phyloP scores from a whole-genome alignment of 164 flowering plant species.

The Magnolia sinica region DNA sequence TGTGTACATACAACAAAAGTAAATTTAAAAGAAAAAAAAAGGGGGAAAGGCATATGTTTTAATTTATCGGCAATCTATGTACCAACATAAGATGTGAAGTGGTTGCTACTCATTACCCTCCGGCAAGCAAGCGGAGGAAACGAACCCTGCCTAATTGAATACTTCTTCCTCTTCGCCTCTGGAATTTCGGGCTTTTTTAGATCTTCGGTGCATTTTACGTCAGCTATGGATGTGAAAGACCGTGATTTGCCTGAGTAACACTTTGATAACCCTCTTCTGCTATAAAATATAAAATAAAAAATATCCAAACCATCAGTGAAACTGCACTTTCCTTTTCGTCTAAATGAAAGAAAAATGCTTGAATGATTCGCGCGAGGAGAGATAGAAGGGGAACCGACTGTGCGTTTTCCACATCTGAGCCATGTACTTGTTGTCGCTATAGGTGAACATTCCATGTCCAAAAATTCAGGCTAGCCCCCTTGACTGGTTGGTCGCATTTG shows the following conservation, averaged over 20 bases:
- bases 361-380: no score
- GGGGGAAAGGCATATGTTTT: no score
- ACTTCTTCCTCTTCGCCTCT: slow-evolving; percentile 46
- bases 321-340: no score
- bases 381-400: no score
- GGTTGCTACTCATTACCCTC: background rate
- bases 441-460: no score
- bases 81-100: background rate
- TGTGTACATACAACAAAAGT: background rate
- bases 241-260: slow-evolving; percentile 59
- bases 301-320: no score
- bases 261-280: slow-evolving; percentile 63
- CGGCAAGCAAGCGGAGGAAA: slow-evolving; percentile 1
- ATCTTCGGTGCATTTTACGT: slow-evolving; percentile 47
- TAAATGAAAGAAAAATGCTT: no score
- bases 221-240: slow-evolving; percentile 48
- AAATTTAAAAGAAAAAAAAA: background rate
- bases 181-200: slow-evolving; percentile 52
- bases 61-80: background rate
- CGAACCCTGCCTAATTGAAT: slow-evolving; percentile 17
- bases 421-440: no score
- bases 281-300: background rate
- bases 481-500: no score
- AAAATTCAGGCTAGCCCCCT: no score
- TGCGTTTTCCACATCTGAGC: no score